phyloP scores from a whole-genome alignment of 176 grass and related monocot species.

The Eragrostis curvula region DNA sequence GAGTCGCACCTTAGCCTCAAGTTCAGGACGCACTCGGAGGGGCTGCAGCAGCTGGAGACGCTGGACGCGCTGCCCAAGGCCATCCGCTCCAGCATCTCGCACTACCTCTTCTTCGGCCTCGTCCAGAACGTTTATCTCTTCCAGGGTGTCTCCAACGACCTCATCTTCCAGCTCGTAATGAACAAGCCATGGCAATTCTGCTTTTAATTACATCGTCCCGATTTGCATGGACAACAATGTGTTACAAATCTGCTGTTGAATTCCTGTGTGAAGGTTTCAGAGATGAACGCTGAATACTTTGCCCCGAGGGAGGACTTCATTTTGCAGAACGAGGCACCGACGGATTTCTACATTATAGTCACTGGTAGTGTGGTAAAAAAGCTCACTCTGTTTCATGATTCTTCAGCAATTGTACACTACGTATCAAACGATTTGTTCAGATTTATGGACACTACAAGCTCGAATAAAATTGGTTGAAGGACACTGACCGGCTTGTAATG shows the following conservation, averaged over 20 bases:
- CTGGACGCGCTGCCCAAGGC: conserved; percentile 78
- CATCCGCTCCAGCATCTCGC: conserved; percentile 83
- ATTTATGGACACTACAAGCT: background rate
- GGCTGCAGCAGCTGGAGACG: conserved; percentile 84
- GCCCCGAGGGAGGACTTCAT: conserved; percentile 84
- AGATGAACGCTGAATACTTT: conserved; percentile 91
- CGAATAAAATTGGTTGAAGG: too few species aligned
- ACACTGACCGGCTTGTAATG: background rate
- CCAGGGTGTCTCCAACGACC: conserved; percentile 67
- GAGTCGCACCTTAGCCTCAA: conserved; percentile 83
- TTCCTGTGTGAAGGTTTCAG: conserved; percentile 59
- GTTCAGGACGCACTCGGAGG: conserved; percentile 81
- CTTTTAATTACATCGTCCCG: too few species aligned
- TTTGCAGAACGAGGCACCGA: conserved; percentile 80
- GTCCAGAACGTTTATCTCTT: conserved; percentile 80
- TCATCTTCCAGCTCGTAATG: conserved; percentile 80
- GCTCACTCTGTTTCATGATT: conserved; percentile 4
- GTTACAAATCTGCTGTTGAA: background rate
- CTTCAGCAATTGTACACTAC: background rate
- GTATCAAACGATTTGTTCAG: background rate
- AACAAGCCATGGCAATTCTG: background rate
- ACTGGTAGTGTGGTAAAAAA: conserved; percentile 71
- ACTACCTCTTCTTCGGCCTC: conserved; percentile 71
- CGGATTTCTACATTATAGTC: conserved; percentile 85
- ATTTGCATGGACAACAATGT: background rate